These are phyloP conservation scores for Suhomyces coccinellae DNA, from an alignment of 1,139 yeast species.

Conservation along the genomic window DNA sequence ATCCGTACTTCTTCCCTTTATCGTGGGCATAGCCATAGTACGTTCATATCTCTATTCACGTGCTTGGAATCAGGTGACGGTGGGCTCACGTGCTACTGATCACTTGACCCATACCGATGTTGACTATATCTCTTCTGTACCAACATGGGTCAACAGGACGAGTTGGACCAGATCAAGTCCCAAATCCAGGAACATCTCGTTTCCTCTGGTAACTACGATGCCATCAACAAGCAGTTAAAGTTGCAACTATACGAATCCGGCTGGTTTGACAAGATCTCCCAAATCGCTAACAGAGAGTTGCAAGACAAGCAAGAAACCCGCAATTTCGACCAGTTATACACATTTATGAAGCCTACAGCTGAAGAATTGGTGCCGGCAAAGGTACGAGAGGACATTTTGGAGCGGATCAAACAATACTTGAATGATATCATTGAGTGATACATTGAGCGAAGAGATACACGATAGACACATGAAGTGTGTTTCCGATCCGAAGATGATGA, in stretches of 20 bases:
- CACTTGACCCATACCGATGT: neutral
- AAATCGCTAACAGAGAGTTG: slow-evolving; percentile 48
- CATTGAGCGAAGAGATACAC: neutral
- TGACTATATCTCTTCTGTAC: neutral
- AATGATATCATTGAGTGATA: slow-evolving; percentile 48
- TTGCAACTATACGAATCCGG: slow-evolving; percentile 73
- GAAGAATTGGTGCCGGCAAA: slow-evolving; percentile 67
- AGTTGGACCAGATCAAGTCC: slow-evolving; percentile 54
- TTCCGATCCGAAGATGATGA: neutral
- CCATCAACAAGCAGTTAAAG: slow-evolving; percentile 60
- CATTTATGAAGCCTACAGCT: slow-evolving; percentile 63
- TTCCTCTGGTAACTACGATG: slow-evolving; percentile 78
- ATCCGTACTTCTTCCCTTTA: no score
- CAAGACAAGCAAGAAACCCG: slow-evolving; percentile 35
- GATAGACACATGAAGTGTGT: neutral
- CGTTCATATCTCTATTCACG: no score
- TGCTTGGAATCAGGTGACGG: no score
- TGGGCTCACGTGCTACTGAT: neutral
- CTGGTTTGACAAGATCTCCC: slow-evolving; percentile 78
- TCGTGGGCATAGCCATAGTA: no score
- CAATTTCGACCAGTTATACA: slow-evolving; percentile 55
- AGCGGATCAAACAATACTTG: slow-evolving; percentile 60
- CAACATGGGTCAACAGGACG: slow-evolving; percentile 36
- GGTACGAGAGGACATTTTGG: slow-evolving; percentile 60
- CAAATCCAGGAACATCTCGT: slow-evolving; percentile 71